Conservation (phyloP, 108 stramenopile genomes). For the Cyclotella cryptica region DNA sequence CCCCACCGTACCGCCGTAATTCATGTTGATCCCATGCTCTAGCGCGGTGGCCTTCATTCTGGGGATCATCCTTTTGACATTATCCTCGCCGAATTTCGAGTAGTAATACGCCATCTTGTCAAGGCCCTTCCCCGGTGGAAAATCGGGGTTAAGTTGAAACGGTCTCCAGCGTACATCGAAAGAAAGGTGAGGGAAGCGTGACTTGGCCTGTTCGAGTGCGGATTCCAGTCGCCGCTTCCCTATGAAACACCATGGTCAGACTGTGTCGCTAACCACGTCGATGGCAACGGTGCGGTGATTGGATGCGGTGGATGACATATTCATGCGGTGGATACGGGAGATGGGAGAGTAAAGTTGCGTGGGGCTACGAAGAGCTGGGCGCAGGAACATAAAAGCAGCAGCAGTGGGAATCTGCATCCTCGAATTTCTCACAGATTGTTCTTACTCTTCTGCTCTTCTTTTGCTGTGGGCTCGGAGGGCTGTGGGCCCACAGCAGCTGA, state of each 20-base stretch:
- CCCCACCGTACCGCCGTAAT: slow-evolving; percentile 48
- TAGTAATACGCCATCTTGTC: slow-evolving; percentile 53
- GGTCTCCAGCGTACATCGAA: slow-evolving; percentile 56
- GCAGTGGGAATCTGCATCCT: background rate
- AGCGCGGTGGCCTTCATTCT: slow-evolving; percentile 47
- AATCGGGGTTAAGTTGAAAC: slow-evolving; percentile 44
- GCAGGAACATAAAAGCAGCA: background rate
- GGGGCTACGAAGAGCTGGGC: background rate
- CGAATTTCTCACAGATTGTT: too few species aligned
- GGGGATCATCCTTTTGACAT: slow-evolving; percentile 44
- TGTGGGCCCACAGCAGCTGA: too few species aligned
- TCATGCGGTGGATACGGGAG: background rate
- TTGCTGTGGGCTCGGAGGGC: too few species aligned
- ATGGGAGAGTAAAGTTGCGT: background rate
- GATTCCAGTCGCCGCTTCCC: slow-evolving; percentile 52
- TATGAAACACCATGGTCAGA: slow-evolving; percentile 59
- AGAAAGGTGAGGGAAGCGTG: slow-evolving; percentile 27
- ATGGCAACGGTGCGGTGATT: slow-evolving; percentile 40
- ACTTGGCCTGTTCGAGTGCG: slow-evolving; percentile 31
- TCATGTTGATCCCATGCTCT: slow-evolving; percentile 48
- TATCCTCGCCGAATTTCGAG: slow-evolving; percentile 35
- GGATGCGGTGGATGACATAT: slow-evolving; percentile 7
- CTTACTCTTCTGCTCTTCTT: too few species aligned
- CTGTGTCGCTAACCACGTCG: slow-evolving; percentile 53
- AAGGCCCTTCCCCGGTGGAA: slow-evolving; percentile 39